These are phyloP conservation scores for Rubroboletus satanas DNA, from an alignment of 768 basidiomycete genomes.

Conservation along the genomic window DNA sequence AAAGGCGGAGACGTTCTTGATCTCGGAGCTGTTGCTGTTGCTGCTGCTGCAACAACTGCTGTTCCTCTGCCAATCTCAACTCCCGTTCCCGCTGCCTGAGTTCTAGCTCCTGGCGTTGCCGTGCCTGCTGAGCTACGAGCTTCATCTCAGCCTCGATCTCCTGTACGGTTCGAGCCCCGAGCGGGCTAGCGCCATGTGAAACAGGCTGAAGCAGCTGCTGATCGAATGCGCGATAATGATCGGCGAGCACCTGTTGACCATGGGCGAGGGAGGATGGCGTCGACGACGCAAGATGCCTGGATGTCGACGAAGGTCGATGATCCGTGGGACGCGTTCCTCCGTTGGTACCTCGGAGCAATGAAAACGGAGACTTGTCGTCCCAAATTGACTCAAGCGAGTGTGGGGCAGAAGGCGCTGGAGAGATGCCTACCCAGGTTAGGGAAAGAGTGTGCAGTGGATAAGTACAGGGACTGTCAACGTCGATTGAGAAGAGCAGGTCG, in stretches of 20 bases:
- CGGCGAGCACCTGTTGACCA: conserved; percentile 30
- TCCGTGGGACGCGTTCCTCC: conserved; percentile 43
- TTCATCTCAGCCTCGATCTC: conserved; percentile 86
- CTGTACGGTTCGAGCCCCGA: conserved; percentile 59
- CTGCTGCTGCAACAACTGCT: conserved; percentile 40
- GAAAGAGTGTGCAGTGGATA: conserved; percentile 13
- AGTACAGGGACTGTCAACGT: conserved; percentile 1
- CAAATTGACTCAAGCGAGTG: conserved; percentile 71
- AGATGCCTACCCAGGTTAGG: conserved; percentile 18
- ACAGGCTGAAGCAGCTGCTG: conserved; percentile 36
- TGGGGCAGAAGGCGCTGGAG: conserved; percentile 31
- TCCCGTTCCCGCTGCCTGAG: conserved; percentile 49
- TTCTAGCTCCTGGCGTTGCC: conserved; percentile 38
- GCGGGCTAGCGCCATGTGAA: conserved; percentile 33
- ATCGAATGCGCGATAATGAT: conserved; percentile 34
- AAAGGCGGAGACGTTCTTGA: conserved; percentile 37
- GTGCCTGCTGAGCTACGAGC: conserved; percentile 49
- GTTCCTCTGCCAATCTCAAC: conserved; percentile 29
- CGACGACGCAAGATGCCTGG: conserved; percentile 23
- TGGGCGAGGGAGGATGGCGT: conserved; percentile 23
- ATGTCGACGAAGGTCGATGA: conserved; percentile 26
- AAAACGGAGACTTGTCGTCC: conserved; percentile 78
- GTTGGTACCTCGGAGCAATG: conserved; percentile 55
- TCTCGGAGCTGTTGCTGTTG: conserved; percentile 37
- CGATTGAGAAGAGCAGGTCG: conserved; percentile 7